phyloP scores from a whole-genome alignment of 805 yeast species.

The Clavispora carvajalis region DNA sequence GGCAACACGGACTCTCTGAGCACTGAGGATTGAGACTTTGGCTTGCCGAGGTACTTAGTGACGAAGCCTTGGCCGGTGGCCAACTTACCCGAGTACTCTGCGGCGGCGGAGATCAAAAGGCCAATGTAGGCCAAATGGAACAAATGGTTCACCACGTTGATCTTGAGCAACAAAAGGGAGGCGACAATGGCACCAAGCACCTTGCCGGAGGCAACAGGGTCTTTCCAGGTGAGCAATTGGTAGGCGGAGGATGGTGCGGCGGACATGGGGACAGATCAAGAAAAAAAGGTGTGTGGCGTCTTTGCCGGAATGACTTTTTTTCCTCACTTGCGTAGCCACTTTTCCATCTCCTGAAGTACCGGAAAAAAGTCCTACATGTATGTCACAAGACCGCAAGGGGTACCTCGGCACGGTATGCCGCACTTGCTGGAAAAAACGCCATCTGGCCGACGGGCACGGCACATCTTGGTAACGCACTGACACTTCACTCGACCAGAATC shows the following conservation, averaged over 20 bases:
- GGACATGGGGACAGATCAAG: neutral
- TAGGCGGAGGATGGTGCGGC: conserved; percentile 9
- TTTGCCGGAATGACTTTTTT: neutral
- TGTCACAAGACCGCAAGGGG: conserved; percentile 2
- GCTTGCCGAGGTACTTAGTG: conserved; percentile 66
- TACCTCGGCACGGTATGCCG: neutral
- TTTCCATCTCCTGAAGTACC: conserved; percentile 1
- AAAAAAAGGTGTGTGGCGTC: neutral
- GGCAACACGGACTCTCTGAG: conserved; percentile 38
- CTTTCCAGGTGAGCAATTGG: conserved; percentile 62
- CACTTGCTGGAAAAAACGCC: too few species aligned
- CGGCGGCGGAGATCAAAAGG: conserved; percentile 59
- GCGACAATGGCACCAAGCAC: conserved; percentile 61
- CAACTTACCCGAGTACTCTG: conserved; percentile 70
- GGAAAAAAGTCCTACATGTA: conserved; percentile 1
- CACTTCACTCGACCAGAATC: too few species aligned
- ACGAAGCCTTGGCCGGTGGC: conserved; percentile 78
- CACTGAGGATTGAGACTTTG: conserved; percentile 29
- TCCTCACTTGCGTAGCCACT: neutral
- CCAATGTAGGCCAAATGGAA: conserved; percentile 57
- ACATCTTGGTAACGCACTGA: too few species aligned
- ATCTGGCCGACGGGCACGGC: too few species aligned
- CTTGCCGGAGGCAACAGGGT: conserved; percentile 73
- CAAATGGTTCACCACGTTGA: conserved; percentile 57
- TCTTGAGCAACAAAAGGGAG: conserved; percentile 53